Percentiles rank a stretch among this genome's conserved stretches.
These are phyloP conservation scores for Suillus decipiens DNA, from an alignment of 768 basidiomycete genomes.

Conservation along the genomic window DNA sequence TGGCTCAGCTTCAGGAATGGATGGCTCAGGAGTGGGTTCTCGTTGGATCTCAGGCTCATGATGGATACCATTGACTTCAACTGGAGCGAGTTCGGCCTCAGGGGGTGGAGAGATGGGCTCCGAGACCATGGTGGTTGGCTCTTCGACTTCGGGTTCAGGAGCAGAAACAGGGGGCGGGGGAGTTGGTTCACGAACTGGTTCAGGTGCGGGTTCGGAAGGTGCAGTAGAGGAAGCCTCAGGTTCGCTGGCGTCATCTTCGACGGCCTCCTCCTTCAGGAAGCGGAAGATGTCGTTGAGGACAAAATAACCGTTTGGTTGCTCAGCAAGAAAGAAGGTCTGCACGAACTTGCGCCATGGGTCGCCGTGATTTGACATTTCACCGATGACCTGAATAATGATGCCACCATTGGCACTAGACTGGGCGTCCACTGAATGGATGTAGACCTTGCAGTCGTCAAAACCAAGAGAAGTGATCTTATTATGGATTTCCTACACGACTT, in stretches of 20 bases:
- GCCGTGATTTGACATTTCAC: conserved; percentile 94
- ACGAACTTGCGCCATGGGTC: conserved; percentile 98
- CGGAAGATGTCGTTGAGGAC: conserved; percentile 99
- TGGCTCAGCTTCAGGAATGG: conserved; percentile 23
- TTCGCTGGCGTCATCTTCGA: conserved; percentile 73
- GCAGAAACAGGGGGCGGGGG: conserved; percentile 40
- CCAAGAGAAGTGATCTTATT: conserved; percentile 92
- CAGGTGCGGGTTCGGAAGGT: conserved; percentile 34
- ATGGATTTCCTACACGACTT: conserved; percentile 81
- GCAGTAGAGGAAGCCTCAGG: conserved; percentile 38
- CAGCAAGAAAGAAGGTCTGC: conserved; percentile 99
- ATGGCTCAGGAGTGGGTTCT: conserved; percentile 28
- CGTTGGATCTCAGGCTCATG: conserved; percentile 35
- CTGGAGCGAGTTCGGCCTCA: conserved; percentile 40
- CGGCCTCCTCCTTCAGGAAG: conserved; percentile 94
- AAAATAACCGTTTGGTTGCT: conserved; percentile 98
- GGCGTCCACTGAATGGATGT: conserved; percentile 97
- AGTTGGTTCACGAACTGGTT: conserved; percentile 30
- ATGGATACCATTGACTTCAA: conserved; percentile 44
- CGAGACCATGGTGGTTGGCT: conserved; percentile 29
- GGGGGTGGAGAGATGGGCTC: conserved; percentile 41
- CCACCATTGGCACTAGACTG: conserved; percentile 94
- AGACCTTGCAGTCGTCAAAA: conserved; percentile 97
- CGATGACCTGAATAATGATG: conserved; percentile 99
- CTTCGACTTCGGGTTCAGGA: conserved; percentile 22